phyloP scores from a whole-genome alignment of 1,139 yeast genomes.

The Pichia norvegensis region DNA sequence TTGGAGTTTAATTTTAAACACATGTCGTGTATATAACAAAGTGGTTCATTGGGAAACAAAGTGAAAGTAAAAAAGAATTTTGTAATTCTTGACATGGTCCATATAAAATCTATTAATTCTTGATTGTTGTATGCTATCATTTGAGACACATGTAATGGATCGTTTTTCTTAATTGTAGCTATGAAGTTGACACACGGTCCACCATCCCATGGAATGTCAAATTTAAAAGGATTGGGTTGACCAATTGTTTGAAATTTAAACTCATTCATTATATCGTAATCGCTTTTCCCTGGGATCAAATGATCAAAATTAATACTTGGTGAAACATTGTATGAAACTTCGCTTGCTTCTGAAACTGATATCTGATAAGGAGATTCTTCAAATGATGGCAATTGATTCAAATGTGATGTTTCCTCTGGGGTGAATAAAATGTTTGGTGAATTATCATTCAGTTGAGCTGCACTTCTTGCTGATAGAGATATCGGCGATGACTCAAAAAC shows the following conservation, averaged over 20 bases:
- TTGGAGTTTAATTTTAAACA: constrained; percentile 12
- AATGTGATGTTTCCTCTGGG: not conserved
- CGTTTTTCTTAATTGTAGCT: constrained; percentile 9
- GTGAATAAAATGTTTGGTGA: not conserved
- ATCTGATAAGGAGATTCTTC: not conserved
- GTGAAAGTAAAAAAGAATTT: constrained; percentile 14
- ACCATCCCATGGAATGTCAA: constrained; percentile 12
- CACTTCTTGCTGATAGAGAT: not conserved
- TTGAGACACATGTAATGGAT: constrained; percentile 8
- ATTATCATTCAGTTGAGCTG: no score
- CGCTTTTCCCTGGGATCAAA: not conserved
- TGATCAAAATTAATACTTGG: not conserved
- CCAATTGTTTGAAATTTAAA: not conserved
- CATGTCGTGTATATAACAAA: constrained; percentile 4
- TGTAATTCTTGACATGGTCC: constrained; percentile 15
- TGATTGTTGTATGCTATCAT: constrained; percentile 6
- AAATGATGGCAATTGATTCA: not conserved
- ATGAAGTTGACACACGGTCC: constrained; percentile 10
- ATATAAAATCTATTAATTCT: constrained; percentile 14
- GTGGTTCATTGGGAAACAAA: constrained; percentile 12
- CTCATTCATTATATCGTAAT: not conserved
- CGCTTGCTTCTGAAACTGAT: not conserved
- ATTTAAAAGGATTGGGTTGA: constrained; percentile 3
- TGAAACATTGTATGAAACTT: not conserved
- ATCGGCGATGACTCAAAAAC: not conserved